phyloP scores from a whole-genome alignment of 805 yeast genomes.

The Cyberlindnera xishuangbannaensis region DNA sequence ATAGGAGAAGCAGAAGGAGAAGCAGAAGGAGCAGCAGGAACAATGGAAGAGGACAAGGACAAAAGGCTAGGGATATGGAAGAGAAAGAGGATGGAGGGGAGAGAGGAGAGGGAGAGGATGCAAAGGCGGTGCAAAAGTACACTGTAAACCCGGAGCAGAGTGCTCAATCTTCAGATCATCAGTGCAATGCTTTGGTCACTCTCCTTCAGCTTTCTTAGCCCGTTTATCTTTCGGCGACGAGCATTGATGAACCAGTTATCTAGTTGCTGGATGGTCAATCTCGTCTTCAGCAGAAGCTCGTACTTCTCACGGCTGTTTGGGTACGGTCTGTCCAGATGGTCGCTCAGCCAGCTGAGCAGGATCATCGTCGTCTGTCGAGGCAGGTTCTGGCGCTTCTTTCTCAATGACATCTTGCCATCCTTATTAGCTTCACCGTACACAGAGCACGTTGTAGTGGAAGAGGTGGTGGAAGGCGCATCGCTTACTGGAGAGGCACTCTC shows the following conservation, averaged over 20 bases:
- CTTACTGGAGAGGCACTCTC: conserved; percentile 7
- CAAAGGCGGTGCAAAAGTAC: no score
- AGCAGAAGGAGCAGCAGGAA: no score
- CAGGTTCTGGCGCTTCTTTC: conserved; percentile 58
- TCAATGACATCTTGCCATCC: conserved; percentile 10
- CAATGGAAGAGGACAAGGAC: no score
- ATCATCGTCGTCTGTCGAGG: conserved; percentile 74
- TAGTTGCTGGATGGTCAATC: conserved; percentile 73
- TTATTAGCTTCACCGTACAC: conserved; percentile 4
- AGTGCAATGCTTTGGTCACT: conserved; percentile 24
- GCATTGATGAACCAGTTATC: conserved; percentile 89
- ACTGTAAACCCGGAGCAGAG: no score
- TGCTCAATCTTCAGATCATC: conserved; percentile 20
- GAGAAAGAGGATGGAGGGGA: no score
- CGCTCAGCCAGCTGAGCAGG: conserved; percentile 64
- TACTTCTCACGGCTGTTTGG: conserved; percentile 77
- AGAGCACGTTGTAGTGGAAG: no score
- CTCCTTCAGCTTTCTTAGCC: conserved; percentile 22
- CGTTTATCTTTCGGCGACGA: conserved; percentile 59
- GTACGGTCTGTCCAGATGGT: conserved; percentile 74
- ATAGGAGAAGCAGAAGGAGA: no score
- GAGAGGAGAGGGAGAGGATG: no score
- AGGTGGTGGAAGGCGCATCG: conserved; percentile 1
- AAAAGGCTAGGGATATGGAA: no score
- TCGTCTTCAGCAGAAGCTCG: conserved; percentile 62